These are phyloP conservation scores for Hsuehochloa calcarea DNA, from an alignment of 176 grass and related monocot genomes.

Conservation along the genomic window DNA sequence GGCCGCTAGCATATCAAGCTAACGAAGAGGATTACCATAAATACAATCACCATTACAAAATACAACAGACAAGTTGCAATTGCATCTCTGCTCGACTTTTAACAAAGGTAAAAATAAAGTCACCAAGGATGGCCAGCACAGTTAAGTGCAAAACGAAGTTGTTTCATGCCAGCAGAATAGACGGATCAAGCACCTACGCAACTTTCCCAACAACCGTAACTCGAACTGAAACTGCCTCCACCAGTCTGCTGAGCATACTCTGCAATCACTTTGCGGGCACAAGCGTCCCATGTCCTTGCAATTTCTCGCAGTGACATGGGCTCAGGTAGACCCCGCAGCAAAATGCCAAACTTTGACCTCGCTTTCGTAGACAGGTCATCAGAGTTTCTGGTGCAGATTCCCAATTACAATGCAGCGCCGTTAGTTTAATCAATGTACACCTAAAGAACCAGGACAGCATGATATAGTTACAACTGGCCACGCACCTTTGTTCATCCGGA, in stretches of 20 bases:
- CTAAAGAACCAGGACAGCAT: neutral
- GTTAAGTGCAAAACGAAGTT: neutral
- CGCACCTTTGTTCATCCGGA: constrained; percentile 77
- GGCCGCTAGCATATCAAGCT: neutral
- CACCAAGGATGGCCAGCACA: neutral
- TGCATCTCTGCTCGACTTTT: neutral
- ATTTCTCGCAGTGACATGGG: constrained; percentile 85
- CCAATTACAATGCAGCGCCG: constrained; percentile 20
- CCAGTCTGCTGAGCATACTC: constrained; percentile 88
- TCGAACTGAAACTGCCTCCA: constrained; percentile 93
- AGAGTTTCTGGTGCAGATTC: constrained; percentile 45
- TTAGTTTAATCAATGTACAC: constrained; percentile 13
- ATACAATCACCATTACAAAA: neutral
- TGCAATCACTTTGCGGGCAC: constrained; percentile 63
- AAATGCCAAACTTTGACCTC: constrained; percentile 62
- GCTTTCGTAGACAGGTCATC: constrained; percentile 84
- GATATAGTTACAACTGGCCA: neutral
- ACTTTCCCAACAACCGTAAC: constrained; percentile 75
- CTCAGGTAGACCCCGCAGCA: constrained; percentile 64
- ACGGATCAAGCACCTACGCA: constrained; percentile 52
- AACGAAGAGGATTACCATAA: neutral
- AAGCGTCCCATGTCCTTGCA: constrained; percentile 84
- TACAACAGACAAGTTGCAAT: neutral
- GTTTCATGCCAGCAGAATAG: neutral
- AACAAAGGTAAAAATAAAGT: neutral